Evolutionary conservation across 2,329 filamentous ascomycete genomes (phyloP).

Genomic region (Sphaerostilbella broomeana): DNA sequence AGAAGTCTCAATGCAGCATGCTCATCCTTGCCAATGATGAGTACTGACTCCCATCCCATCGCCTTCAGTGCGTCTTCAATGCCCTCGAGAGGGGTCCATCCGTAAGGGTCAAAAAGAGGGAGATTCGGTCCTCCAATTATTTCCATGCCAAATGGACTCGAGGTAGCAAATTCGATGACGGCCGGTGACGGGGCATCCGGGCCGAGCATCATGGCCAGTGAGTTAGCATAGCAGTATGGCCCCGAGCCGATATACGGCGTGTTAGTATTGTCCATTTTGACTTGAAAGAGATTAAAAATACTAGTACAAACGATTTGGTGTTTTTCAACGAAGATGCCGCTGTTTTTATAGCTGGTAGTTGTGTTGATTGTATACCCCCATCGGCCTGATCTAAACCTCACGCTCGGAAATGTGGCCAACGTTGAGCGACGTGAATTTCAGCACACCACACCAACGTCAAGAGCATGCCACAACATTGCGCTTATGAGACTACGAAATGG

Average conservation of each 20-base stretch:
- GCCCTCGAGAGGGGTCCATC: constrained; percentile 14
- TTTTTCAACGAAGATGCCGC: too few relatives aligned
- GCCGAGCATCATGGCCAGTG: constrained; percentile 16
- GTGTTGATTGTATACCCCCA: too few relatives aligned
- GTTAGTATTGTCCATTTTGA: neutral
- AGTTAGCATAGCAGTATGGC: constrained; percentile 18
- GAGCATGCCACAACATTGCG: too few relatives aligned
- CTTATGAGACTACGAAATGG: too few relatives aligned
- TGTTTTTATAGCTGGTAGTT: too few relatives aligned
- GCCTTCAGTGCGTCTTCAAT: constrained; percentile 13
- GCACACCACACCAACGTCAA: too few relatives aligned
- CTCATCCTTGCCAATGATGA: constrained; percentile 12
- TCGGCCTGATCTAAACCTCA: too few relatives aligned
- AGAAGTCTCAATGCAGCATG: constrained; percentile 12
- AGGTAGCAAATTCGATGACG: constrained; percentile 17
- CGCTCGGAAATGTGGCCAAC: too few relatives aligned
- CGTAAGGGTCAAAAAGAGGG: constrained; percentile 17
- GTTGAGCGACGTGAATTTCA: too few relatives aligned
- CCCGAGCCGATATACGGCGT: constrained; percentile 16
- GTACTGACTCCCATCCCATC: constrained; percentile 14
- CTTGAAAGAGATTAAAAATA: neutral
- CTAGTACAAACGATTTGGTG: too few relatives aligned
- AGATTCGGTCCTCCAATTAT: constrained; percentile 14
- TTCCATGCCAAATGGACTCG: constrained; percentile 17
- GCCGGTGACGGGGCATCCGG: constrained; percentile 12